A percentile compares a stretch with the other conserved stretches of the same genome.
phyloP scores from a whole-genome alignment of 495 filamentous ascomycete genomes.

The Talaromyces ruber region DNA sequence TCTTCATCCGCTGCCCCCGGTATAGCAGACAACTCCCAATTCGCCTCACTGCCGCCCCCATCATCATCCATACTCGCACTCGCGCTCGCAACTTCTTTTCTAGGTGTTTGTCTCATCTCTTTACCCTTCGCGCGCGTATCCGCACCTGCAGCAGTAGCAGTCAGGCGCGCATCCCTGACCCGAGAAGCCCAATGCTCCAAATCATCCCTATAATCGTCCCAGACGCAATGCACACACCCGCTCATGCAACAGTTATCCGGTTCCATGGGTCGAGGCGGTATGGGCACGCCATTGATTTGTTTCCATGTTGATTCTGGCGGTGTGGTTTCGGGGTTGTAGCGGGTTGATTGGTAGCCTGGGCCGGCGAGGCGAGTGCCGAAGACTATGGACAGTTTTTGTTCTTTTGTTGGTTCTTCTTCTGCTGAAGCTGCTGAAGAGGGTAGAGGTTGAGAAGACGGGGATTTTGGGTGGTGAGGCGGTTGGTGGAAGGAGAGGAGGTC shows the following conservation, averaged over 20 bases:
- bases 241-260: constrained; percentile 99
- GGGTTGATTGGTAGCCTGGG: constrained; percentile 52
- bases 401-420: constrained; percentile 8
- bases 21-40: constrained; percentile 42
- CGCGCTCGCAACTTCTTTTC: constrained; percentile 29
- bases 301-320: constrained; percentile 34
- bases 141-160: neutral
- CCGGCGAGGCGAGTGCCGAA: constrained; percentile 72
- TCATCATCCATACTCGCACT: constrained; percentile 70
- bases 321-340: constrained; percentile 45
- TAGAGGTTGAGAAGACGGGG: neutral
- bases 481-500: constrained; percentile 24
- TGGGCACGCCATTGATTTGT: constrained; percentile 66
- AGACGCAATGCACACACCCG: constrained; percentile 95
- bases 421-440: neutral
- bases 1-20: constrained; percentile 20
- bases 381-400: constrained; percentile 55
- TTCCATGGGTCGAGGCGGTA: constrained; percentile 78
- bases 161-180: constrained; percentile 45
- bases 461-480: constrained; percentile 14
- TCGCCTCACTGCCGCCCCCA: constrained; percentile 62
- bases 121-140: constrained; percentile 9
- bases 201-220: constrained; percentile 85
- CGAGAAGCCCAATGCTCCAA: constrained; percentile 75
- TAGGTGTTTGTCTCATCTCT: constrained; percentile 24